Conservation (phyloP, 371 early-diverging fungal genomes). For the Rhizopus microsporus region DNA sequence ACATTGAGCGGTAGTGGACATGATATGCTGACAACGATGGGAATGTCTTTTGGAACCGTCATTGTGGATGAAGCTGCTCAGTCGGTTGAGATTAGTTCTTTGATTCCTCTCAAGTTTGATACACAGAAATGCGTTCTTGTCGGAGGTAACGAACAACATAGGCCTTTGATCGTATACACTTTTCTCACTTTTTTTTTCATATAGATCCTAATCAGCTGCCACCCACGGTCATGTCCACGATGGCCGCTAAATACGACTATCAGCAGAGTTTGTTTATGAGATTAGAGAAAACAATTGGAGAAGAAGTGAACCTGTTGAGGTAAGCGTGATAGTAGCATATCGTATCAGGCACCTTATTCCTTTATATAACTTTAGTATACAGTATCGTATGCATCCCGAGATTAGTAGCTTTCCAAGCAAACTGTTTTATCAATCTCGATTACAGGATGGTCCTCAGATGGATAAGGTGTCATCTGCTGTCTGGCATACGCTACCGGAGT, state of each 20-base stretch:
- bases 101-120: constrained; percentile 91
- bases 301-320: constrained; percentile 73
- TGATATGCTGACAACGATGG: constrained; percentile 68
- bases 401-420: constrained; percentile 85
- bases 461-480: constrained; percentile 55
- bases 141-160: constrained; percentile 63
- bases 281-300: constrained; percentile 63
- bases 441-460: constrained; percentile 82
- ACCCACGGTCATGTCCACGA: constrained; percentile 84
- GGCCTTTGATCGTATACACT: neutral
- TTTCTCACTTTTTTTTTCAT: neutral
- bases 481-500: constrained; percentile 75
- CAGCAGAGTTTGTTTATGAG: constrained; percentile 91
- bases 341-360: too few relatives aligned
- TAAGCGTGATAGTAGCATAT: constrained; percentile 17
- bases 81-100: constrained; percentile 84
- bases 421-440: constrained; percentile 78
- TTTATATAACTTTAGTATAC: constrained; percentile 56
- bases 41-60: constrained; percentile 74
- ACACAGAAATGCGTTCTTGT: constrained; percentile 87
- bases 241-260: constrained; percentile 76
- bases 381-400: constrained; percentile 97
- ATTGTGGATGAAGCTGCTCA: constrained; percentile 99
- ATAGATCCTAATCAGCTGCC: constrained; percentile 96
- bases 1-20: constrained; percentile 91